Evolutionary conservation across 2,329 filamentous ascomycete genomes (phyloP).

Genomic region (Fusarium fujikuroi): DNA sequence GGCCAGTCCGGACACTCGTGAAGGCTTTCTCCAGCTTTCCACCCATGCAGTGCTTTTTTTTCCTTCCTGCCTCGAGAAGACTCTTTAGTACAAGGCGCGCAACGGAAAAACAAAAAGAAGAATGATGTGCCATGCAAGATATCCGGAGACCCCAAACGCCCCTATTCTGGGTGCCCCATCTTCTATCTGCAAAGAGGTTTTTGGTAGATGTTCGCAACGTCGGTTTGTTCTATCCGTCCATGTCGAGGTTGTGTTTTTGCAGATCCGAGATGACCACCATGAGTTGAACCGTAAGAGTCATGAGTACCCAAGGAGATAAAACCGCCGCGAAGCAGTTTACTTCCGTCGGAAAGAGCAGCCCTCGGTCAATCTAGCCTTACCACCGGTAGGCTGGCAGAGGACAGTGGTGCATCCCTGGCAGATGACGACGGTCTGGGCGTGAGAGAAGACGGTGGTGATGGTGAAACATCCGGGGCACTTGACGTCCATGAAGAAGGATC

Average conservation of each 20-base stretch:
- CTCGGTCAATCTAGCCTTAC: slow-evolving; percentile 98
- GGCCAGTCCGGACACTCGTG: slow-evolving; percentile 62
- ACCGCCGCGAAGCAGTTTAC: slow-evolving; percentile 73
- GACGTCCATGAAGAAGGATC: slow-evolving; percentile 99
- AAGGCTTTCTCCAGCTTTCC: slow-evolving; percentile 69
- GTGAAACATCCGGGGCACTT: slow-evolving; percentile 99
- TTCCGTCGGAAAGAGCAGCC: slow-evolving; percentile 99
- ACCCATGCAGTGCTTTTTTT: slow-evolving; percentile 63
- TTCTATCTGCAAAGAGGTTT: slow-evolving; percentile 73
- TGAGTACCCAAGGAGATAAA: slow-evolving; percentile 61
- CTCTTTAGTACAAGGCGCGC: slow-evolving; percentile 59
- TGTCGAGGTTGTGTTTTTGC: slow-evolving; percentile 63
- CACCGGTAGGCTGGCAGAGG: slow-evolving; percentile 99
- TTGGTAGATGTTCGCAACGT: slow-evolving; percentile 56
- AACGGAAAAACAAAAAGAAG: slow-evolving; percentile 60
- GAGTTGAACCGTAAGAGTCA: slow-evolving; percentile 61
- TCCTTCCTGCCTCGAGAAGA: slow-evolving; percentile 54
- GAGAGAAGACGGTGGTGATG: slow-evolving; percentile 99
- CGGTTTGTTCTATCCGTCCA: slow-evolving; percentile 60
- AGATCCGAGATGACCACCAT: slow-evolving; percentile 68
- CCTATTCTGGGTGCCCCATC: slow-evolving; percentile 73
- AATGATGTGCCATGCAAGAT: slow-evolving; percentile 75
- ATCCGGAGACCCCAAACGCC: slow-evolving; percentile 84
- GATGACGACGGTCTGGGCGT: slow-evolving; percentile 99
- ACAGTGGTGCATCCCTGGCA: slow-evolving; percentile 99